Base-by-base conservation (phyloP, 495 filamentous ascomycete genomes). In the Annulohypoxylon bovei region DNA sequence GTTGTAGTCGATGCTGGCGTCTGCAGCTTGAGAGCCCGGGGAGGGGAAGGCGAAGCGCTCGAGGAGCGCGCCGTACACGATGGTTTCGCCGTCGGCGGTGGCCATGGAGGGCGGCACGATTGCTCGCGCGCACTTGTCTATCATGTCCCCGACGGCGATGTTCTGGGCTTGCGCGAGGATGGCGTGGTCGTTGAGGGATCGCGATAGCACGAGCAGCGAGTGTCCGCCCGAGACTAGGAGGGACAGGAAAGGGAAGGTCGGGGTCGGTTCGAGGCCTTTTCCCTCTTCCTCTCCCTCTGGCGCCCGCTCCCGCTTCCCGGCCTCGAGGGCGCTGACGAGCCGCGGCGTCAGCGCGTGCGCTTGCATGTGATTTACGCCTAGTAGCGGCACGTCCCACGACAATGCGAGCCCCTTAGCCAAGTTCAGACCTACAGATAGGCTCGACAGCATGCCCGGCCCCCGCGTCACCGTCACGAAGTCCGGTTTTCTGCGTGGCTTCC, bases 301-400 rank as follows among this genome's bases (percentile, higher is more conserved):
- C 33, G 60, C 12, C 5, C 39, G 16, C 16, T 35, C 12, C 7
- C 59, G 58, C 57, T 54, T 42, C 16, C 70, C 28, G 22, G 35
- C 40, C 25, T 78, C 69, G 33, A 97, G 77, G 2, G 91, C 91
- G 8, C 83, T 77, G 1, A 92, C 88, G n/a, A 99, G 87, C 2
- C 91, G 86, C 6, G 94, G 92, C 5, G 95, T 98, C 50, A 99
- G 77, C 2, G 94, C 88, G 78, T 99, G 95, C 12, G 95, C 95
- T 76, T 98, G 94, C 95, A 99, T 98, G 78, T 99, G 95, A 73
- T 99, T 89, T 0, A 98, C 92, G 0, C 88, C 95, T 2, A 98
- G 76, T 27, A 98, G 79, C 2, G 94, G 93, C 2, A 93, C 82
- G 53, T 90, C 84, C 92, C 91, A 95, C 33, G 91, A 94, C 25